These are phyloP conservation scores for Acanthamoeba healyi DNA, from an alignment of 208 protist species.

Conservation along the genomic window DNA sequence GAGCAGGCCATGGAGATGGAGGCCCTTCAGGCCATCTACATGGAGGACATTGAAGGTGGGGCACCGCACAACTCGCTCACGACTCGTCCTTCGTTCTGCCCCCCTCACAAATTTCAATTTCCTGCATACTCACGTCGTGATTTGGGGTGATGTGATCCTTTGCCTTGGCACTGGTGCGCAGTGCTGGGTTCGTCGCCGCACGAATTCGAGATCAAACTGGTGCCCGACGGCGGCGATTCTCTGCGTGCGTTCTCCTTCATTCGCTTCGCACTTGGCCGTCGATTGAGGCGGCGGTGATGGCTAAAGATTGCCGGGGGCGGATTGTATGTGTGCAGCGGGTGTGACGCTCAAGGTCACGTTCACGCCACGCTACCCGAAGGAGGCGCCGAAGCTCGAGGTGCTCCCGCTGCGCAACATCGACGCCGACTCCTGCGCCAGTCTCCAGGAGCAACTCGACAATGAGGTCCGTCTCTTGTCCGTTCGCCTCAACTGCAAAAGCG, in stretches of 20 bases:
- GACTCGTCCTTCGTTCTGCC: background rate
- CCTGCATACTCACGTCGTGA: background rate
- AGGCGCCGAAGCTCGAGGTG: constrained; percentile 15
- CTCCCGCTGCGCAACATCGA: constrained; percentile 14
- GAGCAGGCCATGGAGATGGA: constrained; percentile 57
- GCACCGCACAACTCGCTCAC: no score
- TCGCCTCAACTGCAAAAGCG: no score
- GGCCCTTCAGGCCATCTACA: constrained; percentile 45
- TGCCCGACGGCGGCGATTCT: constrained; percentile 3
- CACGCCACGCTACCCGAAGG: constrained; percentile 28
- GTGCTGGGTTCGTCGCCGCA: constrained; percentile 32
- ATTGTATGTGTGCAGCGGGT: background rate
- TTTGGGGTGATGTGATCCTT: no score
- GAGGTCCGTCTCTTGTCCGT: no score
- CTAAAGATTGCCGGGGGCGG: no score
- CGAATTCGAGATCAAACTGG: constrained; percentile 18
- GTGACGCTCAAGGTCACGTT: constrained; percentile 11
- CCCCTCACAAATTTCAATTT: background rate
- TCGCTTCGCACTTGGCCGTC: no score
- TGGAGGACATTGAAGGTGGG: constrained; percentile 22
- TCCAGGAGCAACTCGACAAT: background rate
- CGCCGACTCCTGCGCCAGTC: background rate
- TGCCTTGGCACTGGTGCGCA: no score
- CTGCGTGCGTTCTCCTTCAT: background rate
- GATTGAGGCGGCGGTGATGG: no score